These are phyloP conservation scores for Geranomyces variabilis DNA, from an alignment of 192 early-diverging fungal genomes.

Conservation along the genomic window DNA sequence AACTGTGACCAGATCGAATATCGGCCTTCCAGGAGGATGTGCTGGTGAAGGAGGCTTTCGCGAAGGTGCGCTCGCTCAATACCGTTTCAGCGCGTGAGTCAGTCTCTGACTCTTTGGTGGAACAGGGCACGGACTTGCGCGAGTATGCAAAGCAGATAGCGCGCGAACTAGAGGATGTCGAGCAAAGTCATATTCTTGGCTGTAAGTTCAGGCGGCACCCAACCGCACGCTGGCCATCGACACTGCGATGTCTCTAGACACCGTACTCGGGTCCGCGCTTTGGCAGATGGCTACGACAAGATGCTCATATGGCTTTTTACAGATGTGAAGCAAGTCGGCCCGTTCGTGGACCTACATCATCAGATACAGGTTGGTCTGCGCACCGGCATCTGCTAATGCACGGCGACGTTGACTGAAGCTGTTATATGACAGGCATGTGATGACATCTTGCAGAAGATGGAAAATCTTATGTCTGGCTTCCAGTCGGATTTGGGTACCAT, in stretches of 20 bases:
- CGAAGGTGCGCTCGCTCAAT: conserved; percentile 50
- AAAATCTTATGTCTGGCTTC: conserved; percentile 79
- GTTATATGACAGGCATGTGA: conserved; percentile 38
- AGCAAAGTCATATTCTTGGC: conserved; percentile 70
- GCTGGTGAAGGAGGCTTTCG: conserved; percentile 78
- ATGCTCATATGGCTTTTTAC: not conserved
- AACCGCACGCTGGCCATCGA: too few relatives aligned
- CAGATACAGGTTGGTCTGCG: conserved; percentile 59
- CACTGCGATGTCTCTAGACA: too few relatives aligned
- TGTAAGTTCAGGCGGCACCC: conserved; percentile 50
- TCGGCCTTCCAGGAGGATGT: conserved; percentile 82
- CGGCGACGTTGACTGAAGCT: not conserved
- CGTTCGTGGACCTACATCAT: conserved; percentile 66
- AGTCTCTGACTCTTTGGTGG: not conserved
- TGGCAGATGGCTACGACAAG: not conserved
- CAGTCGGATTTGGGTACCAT: conserved; percentile 87
- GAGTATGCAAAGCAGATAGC: conserved; percentile 82
- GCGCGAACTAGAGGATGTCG: conserved; percentile 69
- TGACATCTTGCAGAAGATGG: conserved; percentile 78
- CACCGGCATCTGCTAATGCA: not conserved
- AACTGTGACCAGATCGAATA: conserved; percentile 60
- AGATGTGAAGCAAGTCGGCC: conserved; percentile 62
- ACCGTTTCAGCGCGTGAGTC: not conserved
- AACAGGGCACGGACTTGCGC: conserved; percentile 79
- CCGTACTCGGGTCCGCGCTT: too few relatives aligned